phyloP scores from a whole-genome alignment of 2,329 filamentous ascomycete genomes.

The Fusarium tuaranense region DNA sequence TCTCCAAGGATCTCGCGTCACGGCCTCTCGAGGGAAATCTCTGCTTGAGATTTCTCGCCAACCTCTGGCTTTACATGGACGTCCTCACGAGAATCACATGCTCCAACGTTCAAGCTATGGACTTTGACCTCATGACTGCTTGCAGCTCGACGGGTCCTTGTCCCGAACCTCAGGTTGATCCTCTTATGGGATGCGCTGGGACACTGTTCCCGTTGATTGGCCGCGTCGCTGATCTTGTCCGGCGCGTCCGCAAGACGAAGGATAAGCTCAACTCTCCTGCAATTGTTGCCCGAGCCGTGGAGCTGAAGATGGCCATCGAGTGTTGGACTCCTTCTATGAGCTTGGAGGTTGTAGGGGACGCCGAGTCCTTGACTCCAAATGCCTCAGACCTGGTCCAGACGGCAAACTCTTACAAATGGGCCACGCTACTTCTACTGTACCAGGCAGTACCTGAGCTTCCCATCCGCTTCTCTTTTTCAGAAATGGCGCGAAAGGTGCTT shows the following conservation, averaged over 20 bases:
- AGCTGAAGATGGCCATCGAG: constrained; percentile 13
- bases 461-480: neutral
- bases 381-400: constrained; percentile 19
- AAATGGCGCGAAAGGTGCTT: constrained; percentile 25
- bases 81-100: constrained; percentile 26
- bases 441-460: constrained; percentile 28
- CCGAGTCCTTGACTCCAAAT: constrained; percentile 4
- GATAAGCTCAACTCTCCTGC: constrained; percentile 9
- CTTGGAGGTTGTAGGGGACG: neutral
- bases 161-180: constrained; percentile 10
- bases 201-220: constrained; percentile 25
- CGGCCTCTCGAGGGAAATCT: neutral
- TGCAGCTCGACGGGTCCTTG: neutral
- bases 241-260: constrained; percentile 7
- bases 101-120: constrained; percentile 1
- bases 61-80: constrained; percentile 31
- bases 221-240: constrained; percentile 25
- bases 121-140: constrained; percentile 14
- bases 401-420: constrained; percentile 29
- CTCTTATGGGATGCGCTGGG: constrained; percentile 26
- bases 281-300: constrained; percentile 16
- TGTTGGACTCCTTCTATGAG: constrained; percentile 7
- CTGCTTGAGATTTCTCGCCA: constrained; percentile 22
- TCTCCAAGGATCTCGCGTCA: neutral
- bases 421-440: constrained; percentile 16